These are phyloP conservation scores for Rosa lucieae DNA, from an alignment of 306 rosid genomes.

Conservation along the genomic window DNA sequence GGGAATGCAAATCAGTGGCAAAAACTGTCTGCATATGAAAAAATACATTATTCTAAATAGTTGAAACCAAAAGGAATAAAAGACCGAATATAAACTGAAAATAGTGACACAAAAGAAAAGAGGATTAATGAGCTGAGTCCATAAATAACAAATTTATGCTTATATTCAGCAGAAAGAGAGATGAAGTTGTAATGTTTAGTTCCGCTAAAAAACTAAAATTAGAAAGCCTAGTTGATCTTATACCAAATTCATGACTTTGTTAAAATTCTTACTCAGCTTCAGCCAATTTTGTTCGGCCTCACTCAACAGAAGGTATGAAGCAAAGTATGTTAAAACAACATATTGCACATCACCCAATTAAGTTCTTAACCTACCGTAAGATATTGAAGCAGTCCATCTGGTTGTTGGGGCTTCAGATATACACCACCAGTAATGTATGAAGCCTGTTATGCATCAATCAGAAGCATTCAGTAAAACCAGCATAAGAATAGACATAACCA, in stretches of 20 bases:
- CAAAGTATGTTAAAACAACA: background rate
- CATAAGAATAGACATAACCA: conserved; percentile 13
- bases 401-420: conserved; percentile 84
- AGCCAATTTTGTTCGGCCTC: background rate
- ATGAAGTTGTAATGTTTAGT: background rate
- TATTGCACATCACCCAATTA: conserved; percentile 17
- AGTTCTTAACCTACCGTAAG: conserved; percentile 63
- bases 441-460: conserved; percentile 55
- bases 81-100: conserved; percentile 4
- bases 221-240: background rate
- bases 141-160: background rate
- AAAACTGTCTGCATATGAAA: conserved; percentile 73
- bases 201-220: background rate
- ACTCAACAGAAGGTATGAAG: background rate
- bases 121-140: background rate
- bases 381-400: conserved; percentile 87
- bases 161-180: background rate
- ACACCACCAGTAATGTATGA: conserved; percentile 93
- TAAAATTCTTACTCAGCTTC: background rate
- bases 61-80: conserved; percentile 13
- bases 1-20: conserved; percentile 94
- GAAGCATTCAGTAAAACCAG: conserved; percentile 27
- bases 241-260: background rate
- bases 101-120: background rate
- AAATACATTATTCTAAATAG: conserved; percentile 16